Base-by-base conservation (phyloP, 164 flowering plant species). In the Macadamia integrifolia region DNA sequence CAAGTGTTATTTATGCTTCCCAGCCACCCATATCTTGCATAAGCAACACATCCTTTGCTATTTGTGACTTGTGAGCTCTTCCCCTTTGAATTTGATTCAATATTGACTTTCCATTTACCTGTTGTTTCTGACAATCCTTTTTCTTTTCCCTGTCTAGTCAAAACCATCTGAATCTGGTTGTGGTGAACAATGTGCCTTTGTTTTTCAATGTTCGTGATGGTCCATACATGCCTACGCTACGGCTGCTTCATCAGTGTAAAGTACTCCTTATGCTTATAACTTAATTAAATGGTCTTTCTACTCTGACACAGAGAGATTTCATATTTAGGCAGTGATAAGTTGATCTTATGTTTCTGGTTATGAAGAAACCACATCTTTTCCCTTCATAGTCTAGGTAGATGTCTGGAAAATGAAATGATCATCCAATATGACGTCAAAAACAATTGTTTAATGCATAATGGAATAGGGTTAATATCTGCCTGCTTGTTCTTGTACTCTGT, bases 171-270 rank as follows among this genome's bases (percentile, higher is more conserved):
- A 94, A 90, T 77, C 81, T 94, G 78, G 96, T 94, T 58, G 59
- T 92, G 79, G 98, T 94, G 72, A 92, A 94, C 88, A 94, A 88
- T 75, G 94, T 90, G 67, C 99, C 99, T 0, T 77, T 94, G 14
- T 94, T 94, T 75, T 94, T 94, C 87, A 90, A 88, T 67, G 73
- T 94, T 48, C 95, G 99, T 68, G 99, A 94, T 81, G 99, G 99
- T 43, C 99, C 99, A 40, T 94, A 92, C 76, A 94, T 94, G 99
- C 99, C 99, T 42, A 94, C 99, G 1, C 80, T 94, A 8, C 87
- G 99, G 3, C 96, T 94, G 64, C 97, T 94, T 76, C 99, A 94
- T 80, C 98, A 94, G 74, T 92, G 99, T 94, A 84, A 79, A 74
- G 79, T 71, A 58, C 71, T 65, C 48, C 66, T 66, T 71, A 31